Evolutionary conservation across 805 yeast genomes (phyloP).

Genomic region (Suhomyces xylopsoci): DNA sequence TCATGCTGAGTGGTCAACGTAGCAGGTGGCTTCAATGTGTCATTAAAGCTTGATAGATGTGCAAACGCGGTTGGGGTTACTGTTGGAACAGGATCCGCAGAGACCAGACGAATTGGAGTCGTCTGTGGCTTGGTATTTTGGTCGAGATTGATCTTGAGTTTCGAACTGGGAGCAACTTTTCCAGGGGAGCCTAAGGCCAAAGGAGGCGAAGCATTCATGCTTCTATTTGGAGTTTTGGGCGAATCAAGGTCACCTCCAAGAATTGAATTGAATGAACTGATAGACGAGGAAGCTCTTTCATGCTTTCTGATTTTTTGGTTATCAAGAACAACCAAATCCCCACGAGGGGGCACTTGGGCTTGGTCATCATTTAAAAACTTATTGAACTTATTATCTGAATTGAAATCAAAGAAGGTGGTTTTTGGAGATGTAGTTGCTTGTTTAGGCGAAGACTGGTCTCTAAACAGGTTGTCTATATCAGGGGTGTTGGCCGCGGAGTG

Average conservation of each 20-base stretch:
- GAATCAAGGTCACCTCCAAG: not conserved
- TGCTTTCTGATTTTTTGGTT: constrained; percentile 15
- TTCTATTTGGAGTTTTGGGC: constrained; percentile 1
- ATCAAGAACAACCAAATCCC: constrained; percentile 15
- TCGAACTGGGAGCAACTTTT: not conserved
- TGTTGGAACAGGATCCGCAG: not conserved
- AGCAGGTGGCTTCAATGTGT: constrained; percentile 2
- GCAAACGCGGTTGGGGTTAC: constrained; percentile 2
- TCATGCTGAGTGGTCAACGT: not conserved
- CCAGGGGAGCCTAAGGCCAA: not conserved
- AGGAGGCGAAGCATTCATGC: not conserved
- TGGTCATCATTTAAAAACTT: constrained; percentile 19
- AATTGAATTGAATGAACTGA: constrained; percentile 18
- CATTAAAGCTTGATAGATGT: not conserved
- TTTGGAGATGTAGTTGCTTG: constrained; percentile 4
- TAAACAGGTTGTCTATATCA: not conserved
- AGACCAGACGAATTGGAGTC: not conserved
- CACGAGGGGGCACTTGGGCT: constrained; percentile 23
- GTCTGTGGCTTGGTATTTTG: not conserved
- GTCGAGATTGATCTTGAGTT: not conserved
- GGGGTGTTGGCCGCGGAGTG: not conserved
- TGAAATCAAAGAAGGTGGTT: constrained; percentile 4
- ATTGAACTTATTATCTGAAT: constrained; percentile 11
- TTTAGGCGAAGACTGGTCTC: not conserved
- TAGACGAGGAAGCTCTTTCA: constrained; percentile 15